These are phyloP conservation scores for Prosopis cineraria DNA, from an alignment of 306 rosid species.

Conservation along the genomic window DNA sequence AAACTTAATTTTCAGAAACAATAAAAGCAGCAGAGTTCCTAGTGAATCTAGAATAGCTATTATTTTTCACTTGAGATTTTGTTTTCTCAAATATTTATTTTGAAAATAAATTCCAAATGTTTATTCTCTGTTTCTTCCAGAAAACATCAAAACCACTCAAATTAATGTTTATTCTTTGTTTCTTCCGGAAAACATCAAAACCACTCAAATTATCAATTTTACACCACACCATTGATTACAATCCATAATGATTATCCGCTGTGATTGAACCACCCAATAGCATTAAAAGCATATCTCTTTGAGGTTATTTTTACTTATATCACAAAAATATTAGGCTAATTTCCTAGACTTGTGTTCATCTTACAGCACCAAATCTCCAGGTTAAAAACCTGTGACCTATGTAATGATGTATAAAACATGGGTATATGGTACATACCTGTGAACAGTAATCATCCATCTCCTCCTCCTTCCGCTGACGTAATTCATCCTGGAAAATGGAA, in stretches of 20 bases:
- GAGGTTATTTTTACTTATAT: not conserved
- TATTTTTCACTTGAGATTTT: not conserved
- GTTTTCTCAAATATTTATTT: not conserved
- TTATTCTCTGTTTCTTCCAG: not conserved
- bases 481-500: conserved; percentile 60
- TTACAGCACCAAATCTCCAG: not conserved
- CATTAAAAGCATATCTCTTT: not conserved
- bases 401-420: conserved; percentile 28
- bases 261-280: not conserved
- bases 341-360: not conserved
- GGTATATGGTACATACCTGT: conserved; percentile 54
- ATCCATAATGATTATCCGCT: not conserved
- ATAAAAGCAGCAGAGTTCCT: conserved; percentile 19
- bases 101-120: not conserved
- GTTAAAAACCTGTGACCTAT: not conserved
- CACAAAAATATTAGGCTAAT: not conserved
- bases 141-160: not conserved
- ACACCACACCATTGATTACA: not conserved
- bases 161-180: not conserved
- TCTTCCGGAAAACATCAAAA: not conserved
- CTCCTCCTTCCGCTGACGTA: conserved; percentile 95
- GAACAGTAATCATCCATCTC: conserved; percentile 96
- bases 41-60: not conserved
- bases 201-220: not conserved
- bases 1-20: conserved; percentile 18